A percentile compares a stretch with the other conserved stretches of the same genome.
Conservation (phyloP, 345 rosid species). For the Eutrema yunnanense region DNA sequence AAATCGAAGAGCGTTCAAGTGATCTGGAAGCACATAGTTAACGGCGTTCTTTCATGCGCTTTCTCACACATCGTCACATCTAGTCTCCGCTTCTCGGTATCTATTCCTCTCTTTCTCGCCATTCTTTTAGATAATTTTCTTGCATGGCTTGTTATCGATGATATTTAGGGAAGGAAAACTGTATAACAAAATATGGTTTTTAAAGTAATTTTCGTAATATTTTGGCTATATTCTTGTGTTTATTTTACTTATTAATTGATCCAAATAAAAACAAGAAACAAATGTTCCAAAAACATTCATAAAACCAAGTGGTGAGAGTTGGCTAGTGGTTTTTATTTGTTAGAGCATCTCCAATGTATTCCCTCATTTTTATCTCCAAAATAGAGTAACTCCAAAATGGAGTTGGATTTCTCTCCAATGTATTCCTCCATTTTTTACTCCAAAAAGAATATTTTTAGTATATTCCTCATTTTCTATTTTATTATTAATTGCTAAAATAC, state of each 20-base stretch:
- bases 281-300: no score
- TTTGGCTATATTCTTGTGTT: neutral
- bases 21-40: conserved; percentile 3
- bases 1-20: neutral
- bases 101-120: neutral
- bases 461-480: no score
- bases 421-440: no score
- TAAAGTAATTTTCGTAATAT: neutral
- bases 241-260: neutral
- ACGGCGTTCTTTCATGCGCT: conserved; percentile 6
- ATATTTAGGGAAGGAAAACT: neutral
- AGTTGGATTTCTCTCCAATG: no score
- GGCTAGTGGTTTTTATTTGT: no score
- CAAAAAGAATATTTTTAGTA: no score
- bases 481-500: no score
- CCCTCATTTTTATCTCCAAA: no score
- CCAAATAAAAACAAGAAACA: neutral
- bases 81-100: neutral
- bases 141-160: neutral
- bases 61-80: neutral
- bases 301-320: no score
- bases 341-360: no score
- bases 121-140: neutral
- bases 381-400: no score
- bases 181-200: neutral